Evolutionary conservation across 805 yeast genomes (phyloP).

Genomic region (Myxozyma lipomycoides): DNA sequence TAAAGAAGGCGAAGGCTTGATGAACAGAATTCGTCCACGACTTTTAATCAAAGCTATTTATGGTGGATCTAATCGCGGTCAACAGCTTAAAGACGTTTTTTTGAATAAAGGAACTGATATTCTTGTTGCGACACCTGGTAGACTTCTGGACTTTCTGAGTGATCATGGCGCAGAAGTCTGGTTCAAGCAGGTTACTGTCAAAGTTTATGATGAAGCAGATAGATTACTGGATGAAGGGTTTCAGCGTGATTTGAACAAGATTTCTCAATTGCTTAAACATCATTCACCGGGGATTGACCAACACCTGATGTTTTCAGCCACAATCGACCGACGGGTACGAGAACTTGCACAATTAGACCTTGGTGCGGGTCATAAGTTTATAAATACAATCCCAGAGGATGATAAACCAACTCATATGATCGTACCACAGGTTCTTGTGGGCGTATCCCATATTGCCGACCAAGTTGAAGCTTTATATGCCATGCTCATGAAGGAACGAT

Average conservation of each 20-base stretch:
- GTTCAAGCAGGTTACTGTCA: conserved; percentile 54
- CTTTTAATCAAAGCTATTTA: conserved; percentile 7
- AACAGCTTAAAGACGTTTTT: conserved; percentile 7
- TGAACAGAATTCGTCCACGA: neutral
- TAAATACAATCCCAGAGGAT: conserved; percentile 62
- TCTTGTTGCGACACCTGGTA: conserved; percentile 94
- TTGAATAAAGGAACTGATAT: conserved; percentile 84
- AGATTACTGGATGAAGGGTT: conserved; percentile 79
- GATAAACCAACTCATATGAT: conserved; percentile 66
- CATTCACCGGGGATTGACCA: conserved; percentile 42
- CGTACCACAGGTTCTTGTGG: conserved; percentile 48
- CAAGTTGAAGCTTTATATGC: conserved; percentile 55
- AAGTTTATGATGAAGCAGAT: conserved; percentile 90
- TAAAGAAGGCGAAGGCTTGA: conserved; percentile 6
- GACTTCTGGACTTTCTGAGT: conserved; percentile 72
- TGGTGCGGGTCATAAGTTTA: conserved; percentile 51
- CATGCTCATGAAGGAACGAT: conserved; percentile 65
- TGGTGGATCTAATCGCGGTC: conserved; percentile 9
- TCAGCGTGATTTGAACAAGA: conserved; percentile 56
- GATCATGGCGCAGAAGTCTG: neutral
- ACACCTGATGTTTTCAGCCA: conserved; percentile 81
- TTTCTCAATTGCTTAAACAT: conserved; percentile 48
- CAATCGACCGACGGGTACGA: conserved; percentile 66
- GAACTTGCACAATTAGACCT: conserved; percentile 54
- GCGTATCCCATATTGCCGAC: conserved; percentile 34